phyloP scores from a whole-genome alignment of 345 rosid species.

The Lagerstroemia speciosa region DNA sequence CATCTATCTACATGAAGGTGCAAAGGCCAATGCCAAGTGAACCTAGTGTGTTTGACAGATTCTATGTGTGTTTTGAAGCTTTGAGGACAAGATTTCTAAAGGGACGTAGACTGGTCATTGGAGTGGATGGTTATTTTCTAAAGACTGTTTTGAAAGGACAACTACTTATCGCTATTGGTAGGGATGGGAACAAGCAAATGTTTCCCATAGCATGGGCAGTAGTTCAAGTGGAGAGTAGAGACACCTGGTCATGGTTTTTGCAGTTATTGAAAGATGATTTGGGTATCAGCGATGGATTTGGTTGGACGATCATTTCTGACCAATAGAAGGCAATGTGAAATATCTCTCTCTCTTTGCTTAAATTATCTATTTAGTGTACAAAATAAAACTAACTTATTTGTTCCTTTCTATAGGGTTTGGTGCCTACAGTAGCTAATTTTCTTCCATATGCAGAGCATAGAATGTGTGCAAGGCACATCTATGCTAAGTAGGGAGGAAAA shows the following conservation, averaged over 20 bases:
- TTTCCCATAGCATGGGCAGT: background rate
- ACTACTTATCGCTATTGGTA: background rate
- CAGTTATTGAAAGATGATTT: background rate
- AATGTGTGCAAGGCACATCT: too few species aligned
- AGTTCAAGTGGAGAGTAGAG: background rate
- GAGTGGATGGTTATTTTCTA: background rate
- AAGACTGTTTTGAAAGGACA: background rate
- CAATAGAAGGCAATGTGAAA: too few species aligned
- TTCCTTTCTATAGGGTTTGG: too few species aligned
- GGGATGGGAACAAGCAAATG: constrained; percentile 3
- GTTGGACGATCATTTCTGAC: background rate
- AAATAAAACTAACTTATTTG: too few species aligned
- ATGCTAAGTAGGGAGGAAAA: too few species aligned
- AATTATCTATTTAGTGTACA: too few species aligned
- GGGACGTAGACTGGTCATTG: background rate
- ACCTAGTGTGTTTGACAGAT: background rate
- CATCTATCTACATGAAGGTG: too few species aligned
- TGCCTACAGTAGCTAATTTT: too few species aligned
- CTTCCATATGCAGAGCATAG: too few species aligned
- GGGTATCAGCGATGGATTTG: background rate
- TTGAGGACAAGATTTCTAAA: background rate
- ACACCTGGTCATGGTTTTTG: constrained; percentile 1
- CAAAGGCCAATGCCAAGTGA: too few species aligned
- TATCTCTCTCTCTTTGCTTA: too few species aligned
- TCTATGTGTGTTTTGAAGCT: background rate